Evolutionary conservation across 1,284 basidiomycete species (phyloP).

Genomic region (Cryptococcus sp.): DNA sequence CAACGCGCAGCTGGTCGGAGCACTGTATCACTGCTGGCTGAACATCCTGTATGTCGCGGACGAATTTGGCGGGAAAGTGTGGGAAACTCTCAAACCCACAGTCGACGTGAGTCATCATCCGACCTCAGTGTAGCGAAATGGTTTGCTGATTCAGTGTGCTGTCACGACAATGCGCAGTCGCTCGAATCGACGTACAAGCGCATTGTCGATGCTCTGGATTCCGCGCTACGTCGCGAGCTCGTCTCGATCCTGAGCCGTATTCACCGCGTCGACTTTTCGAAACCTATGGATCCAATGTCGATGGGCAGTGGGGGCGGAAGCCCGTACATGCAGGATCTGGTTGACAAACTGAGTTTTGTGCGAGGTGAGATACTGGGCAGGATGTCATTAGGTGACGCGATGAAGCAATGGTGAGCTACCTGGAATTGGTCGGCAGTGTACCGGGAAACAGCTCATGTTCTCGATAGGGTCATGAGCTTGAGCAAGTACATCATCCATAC

Average conservation of each 20-base stretch:
- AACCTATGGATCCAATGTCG: constrained; percentile 61
- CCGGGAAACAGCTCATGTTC: neutral
- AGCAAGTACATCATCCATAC: constrained; percentile 74
- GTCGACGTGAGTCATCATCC: constrained; percentile 60
- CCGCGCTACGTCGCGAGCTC: constrained; percentile 75
- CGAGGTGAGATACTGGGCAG: constrained; percentile 71
- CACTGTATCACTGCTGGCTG: constrained; percentile 72
- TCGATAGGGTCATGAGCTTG: constrained; percentile 64
- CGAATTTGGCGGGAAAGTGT: constrained; percentile 69
- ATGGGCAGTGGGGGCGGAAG: constrained; percentile 66
- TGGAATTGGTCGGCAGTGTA: neutral
- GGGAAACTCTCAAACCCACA: constrained; percentile 62
- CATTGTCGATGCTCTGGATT: constrained; percentile 69
- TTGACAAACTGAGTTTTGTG: constrained; percentile 78
- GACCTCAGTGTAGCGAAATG: no score
- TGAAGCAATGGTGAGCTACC: constrained; percentile 66
- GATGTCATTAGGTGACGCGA: constrained; percentile 69
- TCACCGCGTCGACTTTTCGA: constrained; percentile 78
- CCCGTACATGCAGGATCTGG: constrained; percentile 84
- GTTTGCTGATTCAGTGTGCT: neutral
- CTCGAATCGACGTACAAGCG: constrained; percentile 63
- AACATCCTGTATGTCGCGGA: constrained; percentile 68
- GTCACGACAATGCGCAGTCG: constrained; percentile 54
- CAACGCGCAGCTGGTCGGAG: constrained; percentile 75
- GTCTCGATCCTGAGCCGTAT: constrained; percentile 73